Conservation (phyloP, 306 rosid species). For the Trichosanthes truncata region DNA sequence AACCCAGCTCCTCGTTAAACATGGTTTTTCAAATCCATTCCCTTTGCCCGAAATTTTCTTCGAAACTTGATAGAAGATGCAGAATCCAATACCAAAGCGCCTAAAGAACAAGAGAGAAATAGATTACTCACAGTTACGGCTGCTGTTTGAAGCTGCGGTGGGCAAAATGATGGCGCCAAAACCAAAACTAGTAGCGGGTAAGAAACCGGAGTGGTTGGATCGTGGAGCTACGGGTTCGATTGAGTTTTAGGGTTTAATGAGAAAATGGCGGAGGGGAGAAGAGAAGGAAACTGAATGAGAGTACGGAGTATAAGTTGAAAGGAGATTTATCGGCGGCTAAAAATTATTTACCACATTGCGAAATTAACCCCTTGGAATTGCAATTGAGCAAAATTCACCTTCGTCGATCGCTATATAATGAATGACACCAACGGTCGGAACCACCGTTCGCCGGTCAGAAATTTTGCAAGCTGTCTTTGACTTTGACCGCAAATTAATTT, state of each 20-base stretch:
- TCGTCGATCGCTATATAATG: background rate
- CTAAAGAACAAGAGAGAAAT: background rate
- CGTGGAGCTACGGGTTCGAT: background rate
- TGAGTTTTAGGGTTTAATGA: slow-evolving; percentile 4
- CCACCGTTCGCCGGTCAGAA: background rate
- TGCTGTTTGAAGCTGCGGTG: background rate
- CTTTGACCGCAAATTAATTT: background rate
- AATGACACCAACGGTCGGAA: background rate
- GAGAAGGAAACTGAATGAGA: background rate
- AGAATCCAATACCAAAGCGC: background rate
- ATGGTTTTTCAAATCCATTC: background rate
- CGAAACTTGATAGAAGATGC: background rate
- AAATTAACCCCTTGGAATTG: background rate
- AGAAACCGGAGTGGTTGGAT: background rate
- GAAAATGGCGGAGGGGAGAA: background rate
- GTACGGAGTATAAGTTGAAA: background rate
- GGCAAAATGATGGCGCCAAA: background rate
- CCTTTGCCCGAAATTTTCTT: background rate
- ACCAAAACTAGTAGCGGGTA: background rate
- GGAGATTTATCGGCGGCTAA: background rate
- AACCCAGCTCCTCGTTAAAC: background rate
- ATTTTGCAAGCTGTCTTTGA: background rate
- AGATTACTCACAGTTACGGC: background rate
- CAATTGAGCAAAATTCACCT: background rate
- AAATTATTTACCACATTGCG: slow-evolving; percentile 12